phyloP scores from a whole-genome alignment of 2,329 filamentous ascomycete species.

The Diaporthe aspalathi region DNA sequence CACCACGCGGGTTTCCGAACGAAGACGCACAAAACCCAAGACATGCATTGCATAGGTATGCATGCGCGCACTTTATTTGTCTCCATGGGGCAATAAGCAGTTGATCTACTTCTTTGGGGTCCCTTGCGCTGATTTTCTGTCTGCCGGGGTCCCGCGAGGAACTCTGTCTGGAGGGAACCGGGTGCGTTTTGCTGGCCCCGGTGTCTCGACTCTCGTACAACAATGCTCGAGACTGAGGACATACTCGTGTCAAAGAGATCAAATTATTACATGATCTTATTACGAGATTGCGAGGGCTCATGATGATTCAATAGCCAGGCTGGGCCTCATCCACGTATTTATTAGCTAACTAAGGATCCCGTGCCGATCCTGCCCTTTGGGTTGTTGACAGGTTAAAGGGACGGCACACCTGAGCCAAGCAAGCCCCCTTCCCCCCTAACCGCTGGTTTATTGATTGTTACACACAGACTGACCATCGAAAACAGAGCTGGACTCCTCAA shows the following conservation, averaged over 20 bases:
- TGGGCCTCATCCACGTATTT: not conserved
- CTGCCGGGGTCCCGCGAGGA: too few species aligned
- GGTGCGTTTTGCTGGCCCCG: too few species aligned
- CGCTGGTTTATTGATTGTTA: not conserved
- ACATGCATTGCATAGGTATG: not conserved
- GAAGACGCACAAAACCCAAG: not conserved
- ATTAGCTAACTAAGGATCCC: not conserved
- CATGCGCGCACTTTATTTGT: too few species aligned
- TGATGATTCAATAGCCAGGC: not conserved
- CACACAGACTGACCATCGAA: not conserved
- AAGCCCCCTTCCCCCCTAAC: too few species aligned
- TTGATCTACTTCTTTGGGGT: not conserved
- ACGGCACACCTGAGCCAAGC: not conserved
- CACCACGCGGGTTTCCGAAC: too few species aligned
- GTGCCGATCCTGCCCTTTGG: not conserved
- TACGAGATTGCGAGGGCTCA: conserved; percentile 9
- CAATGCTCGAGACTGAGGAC: not conserved
- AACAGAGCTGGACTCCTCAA: not conserved
- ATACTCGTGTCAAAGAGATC: not conserved
- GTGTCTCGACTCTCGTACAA: too few species aligned
- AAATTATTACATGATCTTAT: conserved; percentile 17
- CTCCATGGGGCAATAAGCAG: too few species aligned
- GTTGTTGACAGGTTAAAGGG: not conserved
- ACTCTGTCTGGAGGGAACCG: too few species aligned
- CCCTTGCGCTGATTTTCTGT: not conserved